A percentile compares a stretch with the other conserved stretches of the same genome.
Conservation (phyloP, 78 protist genomes). For the Fonticula alba region DNA sequence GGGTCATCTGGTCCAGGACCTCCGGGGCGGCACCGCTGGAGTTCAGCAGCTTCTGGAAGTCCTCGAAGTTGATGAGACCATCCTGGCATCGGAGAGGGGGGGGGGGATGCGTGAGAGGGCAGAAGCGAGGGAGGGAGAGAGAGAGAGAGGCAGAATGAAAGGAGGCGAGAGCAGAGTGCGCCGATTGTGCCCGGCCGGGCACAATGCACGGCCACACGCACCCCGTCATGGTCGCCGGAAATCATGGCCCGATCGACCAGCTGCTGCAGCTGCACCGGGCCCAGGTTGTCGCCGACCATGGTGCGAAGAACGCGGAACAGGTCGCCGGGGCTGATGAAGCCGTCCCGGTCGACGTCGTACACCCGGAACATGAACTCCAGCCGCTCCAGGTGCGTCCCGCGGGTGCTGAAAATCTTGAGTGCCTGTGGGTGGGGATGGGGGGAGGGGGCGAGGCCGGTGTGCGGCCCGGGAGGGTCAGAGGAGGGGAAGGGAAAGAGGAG, state of each 20-base stretch:
- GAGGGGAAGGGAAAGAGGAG: not conserved
- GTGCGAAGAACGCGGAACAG: conserved; percentile 54
- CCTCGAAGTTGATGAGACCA: too few relatives aligned
- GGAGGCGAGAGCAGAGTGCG: too few relatives aligned
- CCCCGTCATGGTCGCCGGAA: conserved; percentile 43
- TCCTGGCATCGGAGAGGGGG: too few relatives aligned
- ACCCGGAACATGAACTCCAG: conserved; percentile 47
- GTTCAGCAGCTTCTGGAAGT: too few relatives aligned
- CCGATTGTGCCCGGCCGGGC: too few relatives aligned
- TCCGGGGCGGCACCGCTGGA: too few relatives aligned
- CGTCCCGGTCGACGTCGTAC: conserved; percentile 85
- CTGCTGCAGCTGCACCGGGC: conserved; percentile 80
- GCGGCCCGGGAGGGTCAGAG: not conserved
- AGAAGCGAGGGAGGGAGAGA: too few relatives aligned
- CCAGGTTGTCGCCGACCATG: conserved; percentile 87
- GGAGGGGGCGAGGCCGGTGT: not conserved
- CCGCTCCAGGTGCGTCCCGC: not conserved
- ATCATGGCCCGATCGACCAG: conserved; percentile 88
- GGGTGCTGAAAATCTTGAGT: not conserved
- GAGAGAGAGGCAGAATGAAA: too few relatives aligned
- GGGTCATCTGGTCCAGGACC: too few relatives aligned
- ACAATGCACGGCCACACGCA: too few relatives aligned
- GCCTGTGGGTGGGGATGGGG: too few relatives aligned
- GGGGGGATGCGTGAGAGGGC: too few relatives aligned
- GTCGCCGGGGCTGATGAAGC: conserved; percentile 65